phyloP scores from a whole-genome alignment of 2,329 filamentous ascomycete species.

The Phyllosticta citribraziliensis region DNA sequence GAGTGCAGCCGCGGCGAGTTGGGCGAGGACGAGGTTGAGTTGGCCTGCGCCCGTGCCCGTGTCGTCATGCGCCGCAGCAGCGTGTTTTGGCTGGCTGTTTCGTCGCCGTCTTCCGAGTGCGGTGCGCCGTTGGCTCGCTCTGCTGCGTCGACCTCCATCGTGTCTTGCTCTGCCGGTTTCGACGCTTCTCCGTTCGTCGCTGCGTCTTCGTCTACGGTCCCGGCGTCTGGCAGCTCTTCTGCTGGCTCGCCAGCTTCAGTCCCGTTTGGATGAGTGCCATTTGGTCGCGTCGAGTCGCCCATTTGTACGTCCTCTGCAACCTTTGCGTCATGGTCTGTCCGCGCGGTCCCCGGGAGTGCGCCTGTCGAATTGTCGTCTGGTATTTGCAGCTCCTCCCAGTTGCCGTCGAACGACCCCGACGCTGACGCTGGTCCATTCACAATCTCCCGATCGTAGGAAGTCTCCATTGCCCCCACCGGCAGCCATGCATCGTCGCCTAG shows the following conservation, averaged over 20 bases:
- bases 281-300: neutral
- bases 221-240: neutral
- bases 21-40: conserved; percentile 14
- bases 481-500: conserved; percentile 65
- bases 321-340: neutral
- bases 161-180: neutral
- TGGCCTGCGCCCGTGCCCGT: conserved; percentile 39
- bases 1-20: conserved; percentile 17
- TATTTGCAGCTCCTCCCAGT: conserved; percentile 6
- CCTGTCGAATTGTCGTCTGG: neutral
- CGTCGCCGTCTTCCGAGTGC: conserved; percentile 28
- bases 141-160: conserved; percentile 4
- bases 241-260: neutral
- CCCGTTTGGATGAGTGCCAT: neutral
- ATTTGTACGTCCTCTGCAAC: neutral
- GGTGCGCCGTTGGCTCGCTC: conserved; percentile 2
- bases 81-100: conserved; percentile 32
- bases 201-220: neutral
- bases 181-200: neutral
- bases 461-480: conserved; percentile 45
- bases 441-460: conserved; percentile 38
- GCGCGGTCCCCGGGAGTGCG: neutral
- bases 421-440: conserved; percentile 20
- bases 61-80: conserved; percentile 45
- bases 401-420: conserved; percentile 1